phyloP scores from a whole-genome alignment of 2,329 filamentous ascomycete genomes.

The Mycosphaerella sp. region DNA sequence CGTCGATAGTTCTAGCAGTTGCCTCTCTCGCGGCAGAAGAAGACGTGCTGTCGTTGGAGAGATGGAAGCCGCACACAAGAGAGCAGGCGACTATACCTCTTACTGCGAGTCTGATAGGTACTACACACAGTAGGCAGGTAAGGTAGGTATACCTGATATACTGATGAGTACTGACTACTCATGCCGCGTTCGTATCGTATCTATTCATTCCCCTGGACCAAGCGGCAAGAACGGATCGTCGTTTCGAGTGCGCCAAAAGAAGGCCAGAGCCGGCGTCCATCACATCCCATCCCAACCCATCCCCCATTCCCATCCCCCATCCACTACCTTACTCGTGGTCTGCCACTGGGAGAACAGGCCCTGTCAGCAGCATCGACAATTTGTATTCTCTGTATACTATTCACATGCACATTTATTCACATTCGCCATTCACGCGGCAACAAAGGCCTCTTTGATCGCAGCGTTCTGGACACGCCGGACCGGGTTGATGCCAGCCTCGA shows the following conservation, averaged over 20 bases:
- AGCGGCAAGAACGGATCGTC: background rate
- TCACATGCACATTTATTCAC: background rate
- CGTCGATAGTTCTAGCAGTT: too few species aligned
- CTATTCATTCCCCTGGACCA: background rate
- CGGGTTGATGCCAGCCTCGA: conserved; percentile 7
- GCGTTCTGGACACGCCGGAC: background rate
- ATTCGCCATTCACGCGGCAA: background rate
- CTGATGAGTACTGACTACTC: too few species aligned
- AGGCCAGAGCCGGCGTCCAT: background rate
- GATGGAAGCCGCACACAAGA: background rate
- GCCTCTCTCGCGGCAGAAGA: too few species aligned
- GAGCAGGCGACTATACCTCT: too few species aligned
- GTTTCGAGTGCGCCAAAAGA: conserved; percentile 3
- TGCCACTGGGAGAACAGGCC: background rate
- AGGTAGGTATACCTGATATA: too few species aligned
- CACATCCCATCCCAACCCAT: background rate
- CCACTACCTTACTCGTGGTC: too few species aligned
- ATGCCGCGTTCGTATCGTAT: background rate
- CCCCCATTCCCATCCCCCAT: too few species aligned
- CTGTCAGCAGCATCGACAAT: background rate
- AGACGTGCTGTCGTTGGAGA: background rate
- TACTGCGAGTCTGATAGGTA: too few species aligned
- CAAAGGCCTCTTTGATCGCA: background rate
- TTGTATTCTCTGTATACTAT: background rate
- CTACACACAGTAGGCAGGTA: too few species aligned